Evolutionary conservation across 2,329 filamentous ascomycete genomes (phyloP).

Genomic region (Fusarium abutilonis): DNA sequence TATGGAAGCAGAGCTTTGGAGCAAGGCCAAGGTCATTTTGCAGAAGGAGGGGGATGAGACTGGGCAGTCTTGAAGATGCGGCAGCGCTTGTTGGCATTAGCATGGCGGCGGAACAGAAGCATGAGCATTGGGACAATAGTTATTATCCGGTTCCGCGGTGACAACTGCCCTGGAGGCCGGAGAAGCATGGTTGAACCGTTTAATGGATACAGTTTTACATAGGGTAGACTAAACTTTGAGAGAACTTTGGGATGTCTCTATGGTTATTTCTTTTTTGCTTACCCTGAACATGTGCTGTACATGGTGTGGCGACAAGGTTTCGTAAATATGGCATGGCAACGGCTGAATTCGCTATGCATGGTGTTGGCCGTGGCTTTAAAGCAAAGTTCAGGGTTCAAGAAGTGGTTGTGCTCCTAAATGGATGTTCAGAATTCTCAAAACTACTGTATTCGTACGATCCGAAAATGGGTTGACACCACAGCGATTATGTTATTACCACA

Average conservation of each 20-base stretch:
- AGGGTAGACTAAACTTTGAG: neutral
- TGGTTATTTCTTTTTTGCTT: neutral
- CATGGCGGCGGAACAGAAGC: neutral
- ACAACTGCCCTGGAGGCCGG: too few relatives aligned
- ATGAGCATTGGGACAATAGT: neutral
- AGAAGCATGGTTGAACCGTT: neutral
- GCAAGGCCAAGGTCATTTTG: conserved; percentile 51
- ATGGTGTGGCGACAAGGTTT: neutral
- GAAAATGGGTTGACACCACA: too few relatives aligned
- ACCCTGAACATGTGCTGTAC: neutral
- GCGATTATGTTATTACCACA: too few relatives aligned
- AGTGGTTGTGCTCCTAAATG: too few relatives aligned
- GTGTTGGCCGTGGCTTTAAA: neutral
- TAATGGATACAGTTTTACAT: neutral
- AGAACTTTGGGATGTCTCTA: neutral
- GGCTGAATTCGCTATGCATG: neutral
- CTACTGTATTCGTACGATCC: too few relatives aligned
- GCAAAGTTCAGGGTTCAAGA: neutral
- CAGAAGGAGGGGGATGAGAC: conserved; percentile 46
- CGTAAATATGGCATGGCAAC: neutral
- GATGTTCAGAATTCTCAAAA: too few relatives aligned
- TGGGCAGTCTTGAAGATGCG: conserved; percentile 3
- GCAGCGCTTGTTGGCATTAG: neutral
- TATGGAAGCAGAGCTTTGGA: conserved; percentile 85
- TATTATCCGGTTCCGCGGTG: neutral